Conservation (phyloP, 441 rosid species). For the Gossypium aridum region DNA sequence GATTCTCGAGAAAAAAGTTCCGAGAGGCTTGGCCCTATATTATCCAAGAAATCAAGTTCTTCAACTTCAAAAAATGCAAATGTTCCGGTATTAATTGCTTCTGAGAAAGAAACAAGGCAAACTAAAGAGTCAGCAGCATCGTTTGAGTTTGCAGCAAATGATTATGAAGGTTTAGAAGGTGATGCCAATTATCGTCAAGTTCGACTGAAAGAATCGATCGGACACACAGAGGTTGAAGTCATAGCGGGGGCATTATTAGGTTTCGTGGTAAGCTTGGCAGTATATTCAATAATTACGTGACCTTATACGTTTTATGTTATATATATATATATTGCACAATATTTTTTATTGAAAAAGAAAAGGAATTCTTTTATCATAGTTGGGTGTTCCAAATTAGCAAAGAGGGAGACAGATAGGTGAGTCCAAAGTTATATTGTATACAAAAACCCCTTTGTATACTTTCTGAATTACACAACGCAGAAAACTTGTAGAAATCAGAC, state of each 20-base stretch:
- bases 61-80: conserved; percentile 12
- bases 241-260: conserved; percentile 73
- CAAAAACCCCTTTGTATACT: too few species aligned
- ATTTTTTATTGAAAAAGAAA: background rate
- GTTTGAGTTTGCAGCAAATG: conserved; percentile 17
- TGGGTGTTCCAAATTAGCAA: too few species aligned
- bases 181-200: background rate
- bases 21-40: conserved; percentile 8
- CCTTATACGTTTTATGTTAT: background rate
- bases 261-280: conserved; percentile 47
- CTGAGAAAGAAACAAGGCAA: conserved; percentile 9
- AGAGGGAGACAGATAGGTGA: too few species aligned
- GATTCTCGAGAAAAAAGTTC: conserved; percentile 14
- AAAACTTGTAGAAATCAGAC: too few species aligned
- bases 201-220: conserved; percentile 69
- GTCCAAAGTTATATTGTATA: too few species aligned
- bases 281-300: conserved; percentile 15
- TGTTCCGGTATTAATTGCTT: conserved; percentile 9
- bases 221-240: conserved; percentile 88
- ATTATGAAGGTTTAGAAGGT: conserved; percentile 15
- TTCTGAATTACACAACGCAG: too few species aligned
- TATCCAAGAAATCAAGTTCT: conserved; percentile 20
- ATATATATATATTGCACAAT: background rate
- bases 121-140: background rate
- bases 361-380: too few species aligned